Conservation (phyloP, 2,329 filamentous ascomycete species). For the Camillea tinctor region DNA sequence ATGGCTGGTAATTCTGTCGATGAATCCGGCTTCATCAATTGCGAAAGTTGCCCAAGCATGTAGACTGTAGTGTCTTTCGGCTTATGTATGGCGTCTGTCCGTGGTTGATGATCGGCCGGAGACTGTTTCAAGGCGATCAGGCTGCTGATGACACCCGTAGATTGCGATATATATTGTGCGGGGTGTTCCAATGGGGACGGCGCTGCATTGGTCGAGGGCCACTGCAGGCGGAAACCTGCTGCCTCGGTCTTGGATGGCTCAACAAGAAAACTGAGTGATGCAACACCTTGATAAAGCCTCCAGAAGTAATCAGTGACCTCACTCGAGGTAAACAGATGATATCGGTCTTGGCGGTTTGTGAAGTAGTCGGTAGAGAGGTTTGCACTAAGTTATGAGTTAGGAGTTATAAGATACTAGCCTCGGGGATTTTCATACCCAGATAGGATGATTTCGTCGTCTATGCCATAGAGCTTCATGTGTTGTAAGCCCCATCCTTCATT, state of each 20-base stretch:
- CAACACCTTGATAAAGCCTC: constrained; percentile 72
- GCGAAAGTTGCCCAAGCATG: constrained; percentile 83
- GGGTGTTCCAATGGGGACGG: constrained; percentile 73
- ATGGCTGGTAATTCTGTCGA: constrained; percentile 89
- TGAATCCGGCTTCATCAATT: constrained; percentile 72
- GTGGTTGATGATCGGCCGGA: constrained; percentile 23
- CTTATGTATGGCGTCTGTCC: constrained; percentile 28
- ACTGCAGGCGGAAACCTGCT: constrained; percentile 62
- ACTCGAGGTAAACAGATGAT: constrained; percentile 82
- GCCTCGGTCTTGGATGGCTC: constrained; percentile 55
- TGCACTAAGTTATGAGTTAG: constrained; percentile 51
- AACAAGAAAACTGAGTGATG: constrained; percentile 79
- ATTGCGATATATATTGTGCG: constrained; percentile 64
- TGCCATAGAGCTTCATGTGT: constrained; percentile 97
- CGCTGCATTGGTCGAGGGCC: constrained; percentile 73
- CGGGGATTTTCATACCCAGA: constrained; percentile 61
- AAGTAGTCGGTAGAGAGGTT: constrained; percentile 95
- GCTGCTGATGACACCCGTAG: constrained; percentile 64
- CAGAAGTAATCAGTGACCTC: constrained; percentile 81
- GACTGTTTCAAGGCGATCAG: constrained; percentile 59
- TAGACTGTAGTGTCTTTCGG: constrained; percentile 70
- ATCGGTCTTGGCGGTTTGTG: constrained; percentile 90
- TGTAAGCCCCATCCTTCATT: constrained; percentile 98
- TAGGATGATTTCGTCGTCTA: constrained; percentile 93
- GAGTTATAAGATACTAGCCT: constrained; percentile 15